A percentile compares a stretch with the other conserved stretches of the same genome.
Evolutionary conservation across 2,329 filamentous ascomycete species (phyloP).

Genomic region (Bertia moriformis): DNA sequence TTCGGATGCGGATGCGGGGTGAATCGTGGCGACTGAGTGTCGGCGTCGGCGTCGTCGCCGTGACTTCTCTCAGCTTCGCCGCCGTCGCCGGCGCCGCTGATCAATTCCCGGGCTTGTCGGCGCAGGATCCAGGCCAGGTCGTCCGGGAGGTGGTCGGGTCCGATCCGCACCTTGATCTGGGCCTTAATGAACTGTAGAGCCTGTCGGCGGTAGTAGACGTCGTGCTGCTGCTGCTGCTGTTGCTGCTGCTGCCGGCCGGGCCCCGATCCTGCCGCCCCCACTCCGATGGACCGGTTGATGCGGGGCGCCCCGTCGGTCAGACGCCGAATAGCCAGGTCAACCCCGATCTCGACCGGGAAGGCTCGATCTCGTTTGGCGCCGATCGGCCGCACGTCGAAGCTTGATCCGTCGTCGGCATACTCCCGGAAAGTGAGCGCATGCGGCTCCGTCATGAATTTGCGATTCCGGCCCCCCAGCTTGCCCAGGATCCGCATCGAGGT

Average conservation of each 20-base stretch:
- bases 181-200: conserved; percentile 76
- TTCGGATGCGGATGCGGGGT: too few relatives aligned
- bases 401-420: conserved; percentile 75
- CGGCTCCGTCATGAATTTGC: conserved; percentile 86
- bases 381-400: conserved; percentile 76
- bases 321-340: conserved; percentile 79
- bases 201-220: conserved; percentile 84
- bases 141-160: conserved; percentile 74
- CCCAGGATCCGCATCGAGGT: conserved; percentile 95
- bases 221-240: conserved; percentile 44
- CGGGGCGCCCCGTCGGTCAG: conserved; percentile 49
- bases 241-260: too few relatives aligned
- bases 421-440: conserved; percentile 67
- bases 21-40: too few relatives aligned
- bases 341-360: conserved; percentile 73
- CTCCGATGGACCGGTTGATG: too few relatives aligned
- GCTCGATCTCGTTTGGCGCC: conserved; percentile 79
- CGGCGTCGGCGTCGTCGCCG: conserved; percentile 53
- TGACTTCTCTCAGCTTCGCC: too few relatives aligned
- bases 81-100: too few relatives aligned
- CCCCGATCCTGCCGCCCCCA: too few relatives aligned
- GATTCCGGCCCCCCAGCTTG: conserved; percentile 85
- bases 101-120: conserved; percentile 75
- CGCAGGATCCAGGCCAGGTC: conserved; percentile 75
- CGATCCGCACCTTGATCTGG: conserved; percentile 81